A percentile compares a stretch with the other conserved stretches of the same genome.
Conservation (phyloP, 768 basidiomycete species). For the Tricholoma bakamatsutake region DNA sequence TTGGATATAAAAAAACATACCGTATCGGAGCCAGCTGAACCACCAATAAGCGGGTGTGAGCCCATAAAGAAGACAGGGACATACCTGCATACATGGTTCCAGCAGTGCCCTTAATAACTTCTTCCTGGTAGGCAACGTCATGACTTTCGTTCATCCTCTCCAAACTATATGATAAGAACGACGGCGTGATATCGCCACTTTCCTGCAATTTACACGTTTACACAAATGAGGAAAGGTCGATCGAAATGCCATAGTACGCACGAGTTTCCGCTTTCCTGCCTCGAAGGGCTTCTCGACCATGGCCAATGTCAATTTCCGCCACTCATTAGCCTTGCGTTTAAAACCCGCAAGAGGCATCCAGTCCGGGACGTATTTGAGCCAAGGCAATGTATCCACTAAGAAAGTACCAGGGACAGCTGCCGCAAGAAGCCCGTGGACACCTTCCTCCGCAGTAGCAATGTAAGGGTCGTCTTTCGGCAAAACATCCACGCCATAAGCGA, state of each 20-base stretch:
- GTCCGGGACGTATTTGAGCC: slow-evolving; percentile 29
- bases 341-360: slow-evolving; percentile 29
- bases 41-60: neutral
- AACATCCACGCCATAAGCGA: neutral
- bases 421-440: slow-evolving; percentile 16
- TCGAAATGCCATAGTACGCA: neutral
- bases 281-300: slow-evolving; percentile 17
- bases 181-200: slow-evolving; percentile 16
- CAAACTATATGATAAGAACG: slow-evolving; percentile 16
- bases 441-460: slow-evolving; percentile 24
- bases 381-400: slow-evolving; percentile 18
- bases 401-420: too few species aligned
- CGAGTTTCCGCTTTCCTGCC: slow-evolving; percentile 12
- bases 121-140: slow-evolving; percentile 15
- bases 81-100: slow-evolving; percentile 23
- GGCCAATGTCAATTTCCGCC: neutral
- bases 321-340: slow-evolving; percentile 2
- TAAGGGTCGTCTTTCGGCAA: slow-evolving; percentile 22
- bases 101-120: slow-evolving; percentile 17
- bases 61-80: neutral
- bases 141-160: slow-evolving; percentile 13
- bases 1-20: neutral
- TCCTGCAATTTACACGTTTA: slow-evolving; percentile 4
- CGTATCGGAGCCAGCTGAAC: too few species aligned
- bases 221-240: neutral